These are phyloP conservation scores for Mycena belliarum DNA, from an alignment of 768 basidiomycete species.

Conservation along the genomic window DNA sequence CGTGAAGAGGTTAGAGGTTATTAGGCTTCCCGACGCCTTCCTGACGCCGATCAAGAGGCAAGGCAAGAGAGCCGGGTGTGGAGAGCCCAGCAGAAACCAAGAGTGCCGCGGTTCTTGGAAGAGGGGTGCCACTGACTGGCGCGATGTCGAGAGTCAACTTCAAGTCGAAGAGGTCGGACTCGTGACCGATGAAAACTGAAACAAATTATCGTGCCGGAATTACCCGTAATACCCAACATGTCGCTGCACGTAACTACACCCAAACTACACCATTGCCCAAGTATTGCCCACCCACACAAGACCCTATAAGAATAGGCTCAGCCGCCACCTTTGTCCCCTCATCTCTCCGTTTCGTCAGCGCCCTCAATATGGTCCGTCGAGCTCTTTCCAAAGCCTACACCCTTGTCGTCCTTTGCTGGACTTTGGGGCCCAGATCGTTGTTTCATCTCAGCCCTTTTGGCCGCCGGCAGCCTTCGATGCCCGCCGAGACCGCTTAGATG, in stretches of 20 bases:
- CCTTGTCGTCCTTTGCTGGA: neutral
- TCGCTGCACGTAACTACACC: neutral
- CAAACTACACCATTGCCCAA: neutral
- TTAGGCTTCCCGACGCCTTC: neutral
- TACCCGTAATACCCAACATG: too few relatives aligned
- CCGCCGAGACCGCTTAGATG: constrained; percentile 3
- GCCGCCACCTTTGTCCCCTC: too few relatives aligned
- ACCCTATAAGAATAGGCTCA: too few relatives aligned
- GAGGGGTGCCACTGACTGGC: neutral
- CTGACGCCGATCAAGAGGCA: neutral
- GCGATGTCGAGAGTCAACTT: neutral
- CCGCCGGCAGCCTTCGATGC: neutral
- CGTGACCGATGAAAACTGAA: too few relatives aligned
- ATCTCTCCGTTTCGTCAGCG: neutral
- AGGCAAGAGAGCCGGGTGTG: neutral
- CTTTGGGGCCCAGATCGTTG: neutral
- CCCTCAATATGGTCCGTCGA: neutral
- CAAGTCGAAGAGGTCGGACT: neutral
- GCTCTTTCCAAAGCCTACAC: neutral
- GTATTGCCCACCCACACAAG: too few relatives aligned
- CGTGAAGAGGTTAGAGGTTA: neutral
- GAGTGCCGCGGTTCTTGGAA: neutral
- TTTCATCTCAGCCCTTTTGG: neutral
- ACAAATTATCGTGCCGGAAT: too few relatives aligned
- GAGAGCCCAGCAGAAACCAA: neutral